Evolutionary conservation across 176 grass and related monocot species (phyloP).

Genomic region (Carex cristatella): DNA sequence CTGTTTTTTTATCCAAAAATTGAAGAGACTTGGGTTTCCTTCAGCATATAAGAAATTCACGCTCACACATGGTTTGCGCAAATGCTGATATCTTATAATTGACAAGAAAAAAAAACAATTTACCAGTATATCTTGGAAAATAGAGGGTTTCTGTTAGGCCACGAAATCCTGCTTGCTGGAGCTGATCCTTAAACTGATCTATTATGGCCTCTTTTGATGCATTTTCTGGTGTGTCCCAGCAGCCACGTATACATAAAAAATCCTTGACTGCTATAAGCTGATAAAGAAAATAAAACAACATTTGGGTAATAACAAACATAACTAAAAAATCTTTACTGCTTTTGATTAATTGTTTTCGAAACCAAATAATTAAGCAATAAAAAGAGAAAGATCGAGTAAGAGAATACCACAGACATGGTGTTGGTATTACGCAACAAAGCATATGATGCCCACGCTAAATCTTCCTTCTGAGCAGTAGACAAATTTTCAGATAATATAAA

Average conservation of each 20-base stretch:
- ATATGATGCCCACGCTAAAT: conserved; percentile 80
- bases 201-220: conserved; percentile 45
- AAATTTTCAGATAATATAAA: conserved; percentile 66
- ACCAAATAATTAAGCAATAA: background rate
- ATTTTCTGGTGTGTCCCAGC: conserved; percentile 65
- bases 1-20: background rate
- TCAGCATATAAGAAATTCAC: background rate
- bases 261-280: conserved; percentile 66
- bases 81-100: conserved; percentile 14
- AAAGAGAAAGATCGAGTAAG: background rate
- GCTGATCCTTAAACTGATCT: conserved; percentile 67
- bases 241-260: conserved; percentile 67
- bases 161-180: conserved; percentile 45
- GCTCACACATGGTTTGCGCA: background rate
- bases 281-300: conserved; percentile 4
- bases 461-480: conserved; percentile 44
- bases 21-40: background rate
- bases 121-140: conserved; percentile 54
- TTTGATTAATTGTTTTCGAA: background rate
- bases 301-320: background rate
- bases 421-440: conserved; percentile 76
- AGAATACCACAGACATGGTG: conserved; percentile 71
- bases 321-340: too few relatives aligned
- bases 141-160: conserved; percentile 52
- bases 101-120: background rate